Base-by-base conservation (phyloP, 768 basidiomycete species). In the Kwoniella heveanensis region DNA sequence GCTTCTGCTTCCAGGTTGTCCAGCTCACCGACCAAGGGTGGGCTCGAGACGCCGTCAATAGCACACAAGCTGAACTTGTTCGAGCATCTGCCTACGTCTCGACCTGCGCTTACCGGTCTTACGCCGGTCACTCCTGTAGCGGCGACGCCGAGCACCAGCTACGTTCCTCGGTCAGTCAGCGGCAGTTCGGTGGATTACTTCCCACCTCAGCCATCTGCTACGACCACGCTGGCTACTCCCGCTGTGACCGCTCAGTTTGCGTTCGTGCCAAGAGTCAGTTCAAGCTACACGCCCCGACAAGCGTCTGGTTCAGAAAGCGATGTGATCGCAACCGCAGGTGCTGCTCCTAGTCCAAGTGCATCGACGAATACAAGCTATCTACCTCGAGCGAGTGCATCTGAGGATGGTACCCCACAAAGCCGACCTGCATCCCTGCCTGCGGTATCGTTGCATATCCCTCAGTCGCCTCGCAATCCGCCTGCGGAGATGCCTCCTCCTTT, bases 171-270 rank as follows among this genome's bases (percentile, higher is more conserved):
- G 9, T 57, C 64, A 15, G 37, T 27, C 17, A 62, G 53, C 46
- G 54, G 30, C 26, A 32, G 49, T 22, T 51, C 58, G 21, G 21
- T 50, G 15, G 70, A 69, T 13, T 68, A 71, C 46, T 71, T 71
- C 46, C 66, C 70, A 17, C 26, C 36, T 46, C 64, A 68, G 54
- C 26, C 63, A 12, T 25, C 48, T 26, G 5, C 17, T 8, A 44
- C 39, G 19, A 44, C 7, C 57, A 22, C 57, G 21, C 22, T 37
- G 29, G 56, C 37, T 17, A 13, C 60, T 24, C 7, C 51, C 21
- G 15, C 68, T 2, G 15, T 29, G 15, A 52, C 25, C 27, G 25
- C 56, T 24, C 26, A 55, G 17, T 47, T 57, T 2, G 50, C 64
- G 2, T 68, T 57, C 36, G 59, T 61, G 15, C 67, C 67, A 22